A percentile compares a stretch with the other conserved stretches of the same genome.
phyloP scores from a whole-genome alignment of 1,284 basidiomycete genomes.

The Exobasidium rhododendri region DNA sequence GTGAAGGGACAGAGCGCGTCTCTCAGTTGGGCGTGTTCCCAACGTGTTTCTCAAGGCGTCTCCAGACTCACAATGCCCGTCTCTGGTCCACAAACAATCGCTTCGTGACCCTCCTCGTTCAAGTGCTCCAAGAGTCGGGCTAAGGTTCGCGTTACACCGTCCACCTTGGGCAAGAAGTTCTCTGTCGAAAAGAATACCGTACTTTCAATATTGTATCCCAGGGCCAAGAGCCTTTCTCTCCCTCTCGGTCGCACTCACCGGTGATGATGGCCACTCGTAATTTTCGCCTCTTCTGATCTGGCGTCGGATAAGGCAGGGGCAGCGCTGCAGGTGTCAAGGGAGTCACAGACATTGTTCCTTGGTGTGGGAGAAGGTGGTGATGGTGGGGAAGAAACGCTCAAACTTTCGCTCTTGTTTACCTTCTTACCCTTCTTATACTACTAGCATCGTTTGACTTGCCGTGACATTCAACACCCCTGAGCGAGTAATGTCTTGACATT shows the following conservation, averaged over 20 bases:
- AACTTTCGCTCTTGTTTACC: too few species aligned
- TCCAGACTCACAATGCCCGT: slow-evolving; percentile 57
- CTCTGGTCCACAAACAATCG: slow-evolving; percentile 61
- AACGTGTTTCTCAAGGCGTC: not conserved
- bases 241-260: too few species aligned
- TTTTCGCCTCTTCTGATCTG: slow-evolving; percentile 38
- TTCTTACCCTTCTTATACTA: too few species aligned
- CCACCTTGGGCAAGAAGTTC: slow-evolving; percentile 63
- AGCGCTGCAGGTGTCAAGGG: too few species aligned
- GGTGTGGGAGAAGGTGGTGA: too few species aligned
- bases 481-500: not conserved
- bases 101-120: slow-evolving; percentile 61
- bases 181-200: slow-evolving; percentile 56
- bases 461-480: too few species aligned
- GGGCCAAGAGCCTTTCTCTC: too few species aligned
- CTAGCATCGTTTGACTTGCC: too few species aligned
- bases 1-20: not conserved
- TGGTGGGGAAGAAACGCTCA: too few species aligned
- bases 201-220: too few species aligned
- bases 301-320: slow-evolving; percentile 10
- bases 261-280: slow-evolving; percentile 56
- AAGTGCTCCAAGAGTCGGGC: slow-evolving; percentile 62
- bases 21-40: not conserved
- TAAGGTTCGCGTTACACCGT: slow-evolving; percentile 62
- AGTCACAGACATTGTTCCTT: not conserved